Evolutionary conservation across 768 basidiomycete genomes (phyloP), one percentile per base, ranked within the genome.

Genomic region (Amanita molliuscula): DNA sequence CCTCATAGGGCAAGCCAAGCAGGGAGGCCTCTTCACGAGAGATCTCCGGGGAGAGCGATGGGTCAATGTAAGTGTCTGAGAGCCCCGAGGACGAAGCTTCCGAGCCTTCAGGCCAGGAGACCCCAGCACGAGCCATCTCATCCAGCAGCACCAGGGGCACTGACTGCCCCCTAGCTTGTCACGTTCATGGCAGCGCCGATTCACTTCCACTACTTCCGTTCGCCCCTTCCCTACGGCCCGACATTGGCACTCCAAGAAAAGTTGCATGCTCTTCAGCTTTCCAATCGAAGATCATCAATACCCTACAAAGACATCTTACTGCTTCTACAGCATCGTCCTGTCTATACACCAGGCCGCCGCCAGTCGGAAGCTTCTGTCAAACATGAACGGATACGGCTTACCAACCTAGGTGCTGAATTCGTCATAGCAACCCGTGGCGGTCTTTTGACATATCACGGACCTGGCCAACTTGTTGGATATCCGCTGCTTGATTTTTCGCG

Each of bases 381-480:
- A 34, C 66, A 69, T 37, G 88, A 95, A 50, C 70, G 70, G 23
- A 48, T 63, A 34, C 80, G 88, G 18, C 69, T 97, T n/a, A 77
- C 74, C 61, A 71, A 26, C 38, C 71, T 90, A 20, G 95, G 95
- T 21, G 95, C 95, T 0, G 90, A 96, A 61, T 94, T 94, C 59
- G 77, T 88, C 34, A 68, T 78, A 20, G 81, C 92, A 2, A 74
- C 79, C 47, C 75, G 96, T 47, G 96, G 96, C 11, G 96, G 96
- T 2, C 84, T 97, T 67, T 76, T 92, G 51, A 99, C 96, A 1
- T 99, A 90, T 65, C 96, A 99, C 64, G 96, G 96, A 0, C 94
- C 96, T 1, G 96, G 96, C 5, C 96, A 99, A 67, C 73, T 99
- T 58, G 88, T 97, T 13, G 96, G 93, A 25, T 99, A 99, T 62